phyloP scores from a whole-genome alignment of 345 rosid species.

The Brassica carinata region DNA sequence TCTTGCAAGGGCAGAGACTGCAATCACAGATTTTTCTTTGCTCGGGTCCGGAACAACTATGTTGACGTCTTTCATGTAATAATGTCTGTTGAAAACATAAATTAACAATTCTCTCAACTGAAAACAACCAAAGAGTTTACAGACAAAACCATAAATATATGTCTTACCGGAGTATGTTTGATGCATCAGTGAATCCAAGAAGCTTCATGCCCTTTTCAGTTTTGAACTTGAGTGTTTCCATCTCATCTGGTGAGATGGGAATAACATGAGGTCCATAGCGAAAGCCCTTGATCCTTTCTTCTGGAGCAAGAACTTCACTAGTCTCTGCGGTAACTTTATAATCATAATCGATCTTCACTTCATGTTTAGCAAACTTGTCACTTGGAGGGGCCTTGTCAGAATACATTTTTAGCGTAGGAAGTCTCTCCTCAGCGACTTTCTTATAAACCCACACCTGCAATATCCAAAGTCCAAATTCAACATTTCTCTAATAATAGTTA shows the following conservation, averaged over 20 bases:
- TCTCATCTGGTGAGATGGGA: conserved; percentile 75
- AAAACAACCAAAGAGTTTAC: conserved; percentile 13
- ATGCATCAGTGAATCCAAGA: conserved; percentile 79
- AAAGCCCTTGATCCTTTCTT: conserved; percentile 92
- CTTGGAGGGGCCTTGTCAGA: conserved; percentile 88
- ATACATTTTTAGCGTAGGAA: conserved; percentile 79
- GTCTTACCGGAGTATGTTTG: conserved; percentile 67
- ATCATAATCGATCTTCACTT: conserved; percentile 84
- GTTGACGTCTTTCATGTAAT: conserved; percentile 93
- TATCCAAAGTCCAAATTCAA: not conserved
- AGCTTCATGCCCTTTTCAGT: conserved; percentile 91
- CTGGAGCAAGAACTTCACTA: conserved; percentile 70
- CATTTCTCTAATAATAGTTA: not conserved
- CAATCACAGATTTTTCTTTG: conserved; percentile 57
- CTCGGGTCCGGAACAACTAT: conserved; percentile 83
- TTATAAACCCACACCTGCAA: conserved; percentile 94
- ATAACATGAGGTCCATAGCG: conserved; percentile 95
- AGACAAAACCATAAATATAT: conserved; percentile 6
- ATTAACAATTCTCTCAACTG: conserved; percentile 13
- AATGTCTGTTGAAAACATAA: conserved; percentile 55
- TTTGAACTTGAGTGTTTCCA: conserved; percentile 80
- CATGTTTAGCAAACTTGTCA: conserved; percentile 81
- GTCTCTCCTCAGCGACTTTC: conserved; percentile 87
- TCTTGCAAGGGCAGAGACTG: conserved; percentile 84
- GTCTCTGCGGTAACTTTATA: conserved; percentile 63